Evolutionary conservation across 192 early-diverging fungal species (phyloP), one percentile per base, ranked within the genome.

Genomic region (Obelidium mucronatum): DNA sequence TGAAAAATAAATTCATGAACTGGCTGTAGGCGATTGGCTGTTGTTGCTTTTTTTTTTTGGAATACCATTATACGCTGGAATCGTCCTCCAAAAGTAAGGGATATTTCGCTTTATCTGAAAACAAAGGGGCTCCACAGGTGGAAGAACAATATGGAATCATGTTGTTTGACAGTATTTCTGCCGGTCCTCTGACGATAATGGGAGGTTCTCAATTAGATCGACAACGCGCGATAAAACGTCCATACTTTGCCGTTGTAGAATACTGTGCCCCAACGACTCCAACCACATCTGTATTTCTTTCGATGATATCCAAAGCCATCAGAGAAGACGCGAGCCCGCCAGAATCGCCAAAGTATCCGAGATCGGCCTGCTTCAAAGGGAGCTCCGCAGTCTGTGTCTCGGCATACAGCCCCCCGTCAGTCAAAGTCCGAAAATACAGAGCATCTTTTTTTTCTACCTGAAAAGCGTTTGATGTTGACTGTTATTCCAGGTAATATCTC

Each of bases 261-360:
- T 67, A 67, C 34, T 67, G 15, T 30, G 39, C 17, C 17, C 42
- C 66, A 67, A 67, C 4, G 22, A 67, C 48, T n/a, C 66, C 66
- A 67, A 67, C 48, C 15, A 67, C 66, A 33, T 67, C 66, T 36
- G 63, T 65, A 33, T 67, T 22, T 19, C 15, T 35, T n/a, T 67
- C 42, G 3, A 6, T 19, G 5, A 67, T 67, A 67, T 67, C 66
- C 13, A n/a, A 13, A 3, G 40, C 40, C 40, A 35, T 67, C 5
- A 51, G 15, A 19, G 66, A 15, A 24, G 66, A 67, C 13, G 66
- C 66, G 26, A 22, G 48, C 19, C 40, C 40, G 5, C 66, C 66
- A 40, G 42, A 51, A 5, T 40, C 15, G 3, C 66, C 66, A 15
- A 26, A 17, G 2, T 67, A 67, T 5, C 48, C 34, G n/a, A 30